Percentiles rank a stretch among this genome's conserved stretches.
Conservation (phyloP, 2,329 filamentous ascomycete species). For the Phialocephala sp. region DNA sequence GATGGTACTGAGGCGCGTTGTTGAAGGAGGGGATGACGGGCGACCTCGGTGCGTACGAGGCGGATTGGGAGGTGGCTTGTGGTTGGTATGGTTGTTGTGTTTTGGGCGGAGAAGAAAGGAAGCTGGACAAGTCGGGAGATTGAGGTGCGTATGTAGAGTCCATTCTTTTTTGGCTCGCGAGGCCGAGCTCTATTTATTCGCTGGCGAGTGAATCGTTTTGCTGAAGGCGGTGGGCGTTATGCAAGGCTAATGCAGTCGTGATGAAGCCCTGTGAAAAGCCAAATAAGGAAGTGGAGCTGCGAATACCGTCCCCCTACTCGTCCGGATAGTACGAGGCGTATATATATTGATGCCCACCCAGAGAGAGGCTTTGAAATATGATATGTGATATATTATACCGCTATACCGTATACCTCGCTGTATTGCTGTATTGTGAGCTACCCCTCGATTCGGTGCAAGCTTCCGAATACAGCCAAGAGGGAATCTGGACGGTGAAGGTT, state of each 20-base stretch:
- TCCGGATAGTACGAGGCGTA: neutral
- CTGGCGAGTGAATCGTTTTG: slow-evolving; percentile 16
- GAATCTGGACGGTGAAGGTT: slow-evolving; percentile 11
- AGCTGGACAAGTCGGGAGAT: slow-evolving; percentile 43
- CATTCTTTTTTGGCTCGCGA: slow-evolving; percentile 26
- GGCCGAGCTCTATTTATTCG: slow-evolving; percentile 15
- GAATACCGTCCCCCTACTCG: neutral
- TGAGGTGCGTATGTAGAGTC: slow-evolving; percentile 43
- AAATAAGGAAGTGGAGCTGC: neutral
- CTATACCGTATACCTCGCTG: neutral
- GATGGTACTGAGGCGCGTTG: slow-evolving; percentile 13
- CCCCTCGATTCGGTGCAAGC: slow-evolving; percentile 4
- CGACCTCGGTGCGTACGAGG: slow-evolving; percentile 38
- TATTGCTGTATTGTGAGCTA: neutral
- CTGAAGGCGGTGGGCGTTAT: slow-evolving; percentile 35
- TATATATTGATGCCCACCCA: neutral
- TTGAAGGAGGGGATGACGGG: slow-evolving; percentile 36
- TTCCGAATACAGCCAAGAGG: neutral
- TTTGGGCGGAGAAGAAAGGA: slow-evolving; percentile 36
- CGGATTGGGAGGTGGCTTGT: slow-evolving; percentile 12
- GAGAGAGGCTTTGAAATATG: neutral
- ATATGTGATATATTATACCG: neutral
- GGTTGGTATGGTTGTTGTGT: slow-evolving; percentile 32
- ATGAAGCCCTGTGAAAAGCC: slow-evolving; percentile 19
- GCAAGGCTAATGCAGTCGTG: slow-evolving; percentile 36